Percentiles rank a stretch among this genome's conserved stretches.
phyloP scores from a whole-genome alignment of 148 eudicot genomes.

The Selenicereus undatus region DNA sequence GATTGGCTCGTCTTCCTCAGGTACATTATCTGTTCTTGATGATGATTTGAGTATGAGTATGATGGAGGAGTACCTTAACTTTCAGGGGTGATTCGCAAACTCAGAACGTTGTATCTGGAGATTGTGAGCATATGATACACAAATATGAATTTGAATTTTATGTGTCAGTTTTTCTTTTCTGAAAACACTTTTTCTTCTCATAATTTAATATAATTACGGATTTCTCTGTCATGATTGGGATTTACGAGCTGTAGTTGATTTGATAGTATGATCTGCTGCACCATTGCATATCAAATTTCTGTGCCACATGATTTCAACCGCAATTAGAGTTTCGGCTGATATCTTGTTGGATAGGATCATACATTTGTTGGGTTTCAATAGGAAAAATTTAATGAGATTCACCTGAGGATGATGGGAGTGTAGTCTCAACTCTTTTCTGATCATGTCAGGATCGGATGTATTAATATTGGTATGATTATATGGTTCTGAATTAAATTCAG shows the following conservation, averaged over 20 bases:
- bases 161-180: background rate
- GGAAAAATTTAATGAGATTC: background rate
- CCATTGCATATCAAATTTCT: too few species aligned
- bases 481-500: background rate
- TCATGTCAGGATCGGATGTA: too few species aligned
- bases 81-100: background rate
- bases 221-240: background rate
- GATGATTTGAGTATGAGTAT: constrained; percentile 23
- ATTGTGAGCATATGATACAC: background rate
- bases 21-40: background rate
- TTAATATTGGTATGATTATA: too few species aligned
- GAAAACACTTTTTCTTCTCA: background rate
- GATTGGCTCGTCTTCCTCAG: constrained; percentile 11
- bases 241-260: background rate
- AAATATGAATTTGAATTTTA: background rate
- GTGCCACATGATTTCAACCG: background rate
- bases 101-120: background rate
- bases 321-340: background rate
- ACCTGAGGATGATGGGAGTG: background rate
- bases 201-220: background rate
- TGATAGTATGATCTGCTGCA: background rate
- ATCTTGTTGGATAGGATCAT: background rate
- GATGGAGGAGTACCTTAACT: constrained; percentile 33
- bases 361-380: background rate
- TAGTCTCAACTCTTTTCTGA: too few species aligned